phyloP scores from a whole-genome alignment of 1,284 basidiomycete genomes.

The Anthracocystis walkeri region DNA sequence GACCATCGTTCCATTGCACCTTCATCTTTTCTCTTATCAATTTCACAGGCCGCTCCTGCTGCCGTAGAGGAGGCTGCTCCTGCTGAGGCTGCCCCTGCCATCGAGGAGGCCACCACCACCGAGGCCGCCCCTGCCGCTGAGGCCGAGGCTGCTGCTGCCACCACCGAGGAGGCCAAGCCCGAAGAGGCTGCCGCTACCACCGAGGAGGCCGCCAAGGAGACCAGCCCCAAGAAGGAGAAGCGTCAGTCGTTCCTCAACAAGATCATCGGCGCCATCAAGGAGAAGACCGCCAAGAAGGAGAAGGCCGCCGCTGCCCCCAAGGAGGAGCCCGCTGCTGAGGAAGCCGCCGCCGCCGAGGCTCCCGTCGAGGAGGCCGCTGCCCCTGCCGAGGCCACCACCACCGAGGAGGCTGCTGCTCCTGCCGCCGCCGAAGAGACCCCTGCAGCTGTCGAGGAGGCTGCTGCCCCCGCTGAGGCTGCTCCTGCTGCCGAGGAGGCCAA shows the following conservation, averaged over 20 bases:
- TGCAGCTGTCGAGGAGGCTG: conserved; percentile 28
- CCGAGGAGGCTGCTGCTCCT: conserved; percentile 32
- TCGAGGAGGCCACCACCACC: conserved; percentile 25
- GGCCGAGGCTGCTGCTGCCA: conserved; percentile 16
- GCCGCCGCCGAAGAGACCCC: conserved; percentile 29
- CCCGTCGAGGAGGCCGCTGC: conserved; percentile 38
- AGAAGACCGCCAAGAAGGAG: conserved; percentile 56
- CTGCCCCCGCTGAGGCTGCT: conserved; percentile 34
- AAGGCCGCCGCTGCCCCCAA: conserved; percentile 37
- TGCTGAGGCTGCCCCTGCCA: conserved; percentile 27
- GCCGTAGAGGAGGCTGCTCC: conserved; percentile 17
- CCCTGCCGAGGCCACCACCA: conserved; percentile 19
- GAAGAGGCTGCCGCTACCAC: conserved; percentile 37
- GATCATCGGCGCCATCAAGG: conserved; percentile 56
- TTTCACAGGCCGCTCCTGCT: conserved; percentile 16
- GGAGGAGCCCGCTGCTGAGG: conserved; percentile 44
- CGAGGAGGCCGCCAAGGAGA: conserved; percentile 50
- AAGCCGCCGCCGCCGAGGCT: conserved; percentile 35
- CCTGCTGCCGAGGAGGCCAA: conserved; percentile 45
- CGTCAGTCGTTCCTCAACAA: conserved; percentile 56
- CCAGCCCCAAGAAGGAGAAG: conserved; percentile 64
- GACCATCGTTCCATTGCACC: neutral
- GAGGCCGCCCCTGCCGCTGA: conserved; percentile 25
- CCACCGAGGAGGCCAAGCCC: conserved; percentile 18
- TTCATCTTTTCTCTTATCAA: neutral